Base-by-base conservation (phyloP, 2,329 filamentous ascomycete species). In the Didymella segeticola region DNA sequence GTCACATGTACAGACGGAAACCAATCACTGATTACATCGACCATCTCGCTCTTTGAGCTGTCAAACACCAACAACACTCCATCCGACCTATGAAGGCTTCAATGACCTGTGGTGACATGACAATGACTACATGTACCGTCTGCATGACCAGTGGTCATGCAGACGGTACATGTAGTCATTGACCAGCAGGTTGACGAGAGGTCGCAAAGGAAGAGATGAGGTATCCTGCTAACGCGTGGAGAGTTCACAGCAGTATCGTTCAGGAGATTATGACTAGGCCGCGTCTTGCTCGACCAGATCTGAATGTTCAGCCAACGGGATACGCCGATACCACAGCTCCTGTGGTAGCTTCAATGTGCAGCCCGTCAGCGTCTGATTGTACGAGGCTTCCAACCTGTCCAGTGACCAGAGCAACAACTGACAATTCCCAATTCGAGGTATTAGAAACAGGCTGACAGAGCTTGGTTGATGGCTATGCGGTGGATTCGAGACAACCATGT, bases 271-370 rank as follows among this genome's bases (percentile, higher is more conserved):
- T 52, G 38, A 25, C 53, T 53, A 7, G 52, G 48, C n/a, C 52
- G 52, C 48, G 53, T 51, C 2, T 53, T 59, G n/a, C 56, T 45
- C n/a, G 53, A 59, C 53, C 53, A 59, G 12, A 59, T 47, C 27
- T 53, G 14, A 58, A 27, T 1, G 56, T 52, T 14, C 53, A 26
- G 1, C 56, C 56, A 11, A 59, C 48, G 2, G 56, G 41, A 19
- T 55, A 59, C 9, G 52, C 52, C 11, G 52, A 50, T 2, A 56
- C 56, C 10, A 59, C 56, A 8, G 56, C 41, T 10, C 52, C 56
- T 5, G 48, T 59, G 29, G 56, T 59, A 29, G 56, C 48, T 19
- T 59, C 56, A 19, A 59, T 59, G 36, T 59, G 52, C 9, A 59
- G 48, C n/a, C 56, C 56, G 3, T 56, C 56, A 11, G 52, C 48